phyloP scores from a whole-genome alignment of 2,329 filamentous ascomycete species.

The Hawksworthiomyces lignivorus region DNA sequence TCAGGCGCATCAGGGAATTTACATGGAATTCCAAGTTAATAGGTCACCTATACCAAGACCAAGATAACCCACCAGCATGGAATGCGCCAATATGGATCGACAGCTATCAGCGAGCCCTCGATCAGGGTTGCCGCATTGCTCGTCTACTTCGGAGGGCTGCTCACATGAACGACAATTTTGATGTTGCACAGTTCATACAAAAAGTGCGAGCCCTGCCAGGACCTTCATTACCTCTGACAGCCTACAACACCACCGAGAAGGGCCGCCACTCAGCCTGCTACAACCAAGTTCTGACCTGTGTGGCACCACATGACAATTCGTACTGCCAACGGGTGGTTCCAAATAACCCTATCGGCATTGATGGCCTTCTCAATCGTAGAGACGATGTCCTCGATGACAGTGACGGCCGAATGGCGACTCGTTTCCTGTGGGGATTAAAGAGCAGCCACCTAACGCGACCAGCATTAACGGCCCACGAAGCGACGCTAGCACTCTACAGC shows the following conservation, averaged over 20 bases:
- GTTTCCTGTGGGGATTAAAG: too few species aligned
- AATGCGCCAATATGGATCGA: constrained; percentile 42
- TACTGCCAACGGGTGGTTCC: too few species aligned
- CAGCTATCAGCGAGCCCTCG: constrained; percentile 45
- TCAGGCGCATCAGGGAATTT: constrained; percentile 40
- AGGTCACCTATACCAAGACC: constrained; percentile 42
- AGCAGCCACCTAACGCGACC: too few species aligned
- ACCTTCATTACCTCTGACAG: constrained; percentile 40
- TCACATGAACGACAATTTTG: constrained; percentile 45
- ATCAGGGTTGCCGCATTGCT: constrained; percentile 52
- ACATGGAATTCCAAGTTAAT: constrained; percentile 54
- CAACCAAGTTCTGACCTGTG: constrained; percentile 44
- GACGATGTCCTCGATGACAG: too few species aligned
- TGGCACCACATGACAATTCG: too few species aligned
- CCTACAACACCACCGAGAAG: constrained; percentile 36
- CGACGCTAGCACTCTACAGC: constrained; percentile 52
- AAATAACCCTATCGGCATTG: too few species aligned
- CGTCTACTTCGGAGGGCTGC: constrained; percentile 50
- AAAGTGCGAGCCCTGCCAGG: constrained; percentile 34
- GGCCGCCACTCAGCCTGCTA: constrained; percentile 31
- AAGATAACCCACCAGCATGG: constrained; percentile 45
- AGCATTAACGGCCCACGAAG: constrained; percentile 47
- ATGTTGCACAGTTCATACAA: constrained; percentile 39
- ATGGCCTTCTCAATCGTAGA: too few species aligned
- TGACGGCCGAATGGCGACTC: constrained; percentile 30